phyloP scores from a whole-genome alignment of 257 asterid species.

The Voacanga thouarsii region DNA sequence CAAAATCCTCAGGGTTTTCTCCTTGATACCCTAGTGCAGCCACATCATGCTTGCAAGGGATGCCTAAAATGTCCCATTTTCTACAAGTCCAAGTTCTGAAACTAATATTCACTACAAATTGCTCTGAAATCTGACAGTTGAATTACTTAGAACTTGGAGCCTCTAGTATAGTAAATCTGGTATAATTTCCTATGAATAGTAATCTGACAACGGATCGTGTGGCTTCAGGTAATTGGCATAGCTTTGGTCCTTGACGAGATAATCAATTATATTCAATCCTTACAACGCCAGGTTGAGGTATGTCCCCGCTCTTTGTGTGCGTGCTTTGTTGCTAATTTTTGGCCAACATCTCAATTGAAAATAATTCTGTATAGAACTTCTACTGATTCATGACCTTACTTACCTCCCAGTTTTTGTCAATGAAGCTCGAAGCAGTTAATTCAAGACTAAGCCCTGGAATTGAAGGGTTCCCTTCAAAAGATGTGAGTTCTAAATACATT shows the following conservation, averaged over 20 bases:
- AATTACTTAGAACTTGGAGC: too few species aligned
- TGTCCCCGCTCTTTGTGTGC: background rate
- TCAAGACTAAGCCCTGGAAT: slow-evolving; percentile 47
- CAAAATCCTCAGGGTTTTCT: too few species aligned
- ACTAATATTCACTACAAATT: too few species aligned
- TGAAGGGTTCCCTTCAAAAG: slow-evolving; percentile 67
- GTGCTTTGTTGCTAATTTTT: background rate
- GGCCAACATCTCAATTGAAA: background rate
- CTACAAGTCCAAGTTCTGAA: too few species aligned
- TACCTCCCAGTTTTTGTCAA: slow-evolving; percentile 69
- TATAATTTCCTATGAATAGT: background rate
- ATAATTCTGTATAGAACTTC: background rate
- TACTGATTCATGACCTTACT: slow-evolving; percentile 6
- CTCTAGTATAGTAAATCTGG: background rate
- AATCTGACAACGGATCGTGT: background rate
- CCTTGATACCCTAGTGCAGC: too few species aligned
- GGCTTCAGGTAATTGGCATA: slow-evolving; percentile 71
- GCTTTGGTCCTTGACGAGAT: slow-evolving; percentile 89
- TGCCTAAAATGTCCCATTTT: too few species aligned
- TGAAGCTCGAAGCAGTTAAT: slow-evolving; percentile 94
- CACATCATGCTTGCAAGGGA: too few species aligned
- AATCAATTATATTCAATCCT: slow-evolving; percentile 77
- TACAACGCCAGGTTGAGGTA: slow-evolving; percentile 74
- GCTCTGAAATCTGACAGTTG: too few species aligned
- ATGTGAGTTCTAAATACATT: background rate